Evolutionary conservation across 2,329 filamentous ascomycete genomes (phyloP).

Genomic region (Fusarium dimerum): DNA sequence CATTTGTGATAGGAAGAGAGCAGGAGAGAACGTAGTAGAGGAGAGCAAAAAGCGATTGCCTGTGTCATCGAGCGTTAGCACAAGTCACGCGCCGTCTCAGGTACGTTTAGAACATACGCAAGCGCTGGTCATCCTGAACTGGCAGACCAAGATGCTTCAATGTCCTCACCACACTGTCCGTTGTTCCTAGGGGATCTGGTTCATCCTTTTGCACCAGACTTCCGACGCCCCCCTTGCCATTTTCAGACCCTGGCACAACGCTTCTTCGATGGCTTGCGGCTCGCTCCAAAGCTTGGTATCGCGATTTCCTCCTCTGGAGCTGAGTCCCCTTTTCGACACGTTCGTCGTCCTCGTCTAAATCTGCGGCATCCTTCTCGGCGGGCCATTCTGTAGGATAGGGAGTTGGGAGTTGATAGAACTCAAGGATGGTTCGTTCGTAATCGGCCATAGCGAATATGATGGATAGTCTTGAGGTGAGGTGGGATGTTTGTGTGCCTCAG

Average conservation of each 20-base stretch:
- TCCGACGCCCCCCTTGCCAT: slow-evolving; percentile 65
- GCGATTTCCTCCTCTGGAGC: slow-evolving; percentile 66
- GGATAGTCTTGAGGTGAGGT: slow-evolving; percentile 13
- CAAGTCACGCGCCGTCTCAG: not conserved
- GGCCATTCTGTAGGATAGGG: slow-evolving; percentile 86
- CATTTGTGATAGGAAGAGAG: slow-evolving; percentile 87
- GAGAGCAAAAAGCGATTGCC: slow-evolving; percentile 93
- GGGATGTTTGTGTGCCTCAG: slow-evolving; percentile 12
- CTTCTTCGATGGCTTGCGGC: slow-evolving; percentile 68
- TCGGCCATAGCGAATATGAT: slow-evolving; percentile 57
- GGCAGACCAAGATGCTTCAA: slow-evolving; percentile 75
- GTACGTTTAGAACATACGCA: slow-evolving; percentile 57
- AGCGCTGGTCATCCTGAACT: slow-evolving; percentile 78
- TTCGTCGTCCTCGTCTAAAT: slow-evolving; percentile 54
- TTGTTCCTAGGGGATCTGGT: slow-evolving; percentile 84
- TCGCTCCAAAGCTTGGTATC: slow-evolving; percentile 82
- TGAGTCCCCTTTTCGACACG: slow-evolving; percentile 50
- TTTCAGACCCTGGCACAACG: slow-evolving; percentile 68
- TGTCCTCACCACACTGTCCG: slow-evolving; percentile 81
- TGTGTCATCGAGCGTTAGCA: slow-evolving; percentile 35
- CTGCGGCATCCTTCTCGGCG: slow-evolving; percentile 71
- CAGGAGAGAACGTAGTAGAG: slow-evolving; percentile 92
- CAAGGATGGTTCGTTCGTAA: slow-evolving; percentile 74
- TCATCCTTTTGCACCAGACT: slow-evolving; percentile 89
- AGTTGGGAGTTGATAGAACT: slow-evolving; percentile 84